Conservation (phyloP, 2,329 filamentous ascomycete species). For the Aspergillus texensis region DNA sequence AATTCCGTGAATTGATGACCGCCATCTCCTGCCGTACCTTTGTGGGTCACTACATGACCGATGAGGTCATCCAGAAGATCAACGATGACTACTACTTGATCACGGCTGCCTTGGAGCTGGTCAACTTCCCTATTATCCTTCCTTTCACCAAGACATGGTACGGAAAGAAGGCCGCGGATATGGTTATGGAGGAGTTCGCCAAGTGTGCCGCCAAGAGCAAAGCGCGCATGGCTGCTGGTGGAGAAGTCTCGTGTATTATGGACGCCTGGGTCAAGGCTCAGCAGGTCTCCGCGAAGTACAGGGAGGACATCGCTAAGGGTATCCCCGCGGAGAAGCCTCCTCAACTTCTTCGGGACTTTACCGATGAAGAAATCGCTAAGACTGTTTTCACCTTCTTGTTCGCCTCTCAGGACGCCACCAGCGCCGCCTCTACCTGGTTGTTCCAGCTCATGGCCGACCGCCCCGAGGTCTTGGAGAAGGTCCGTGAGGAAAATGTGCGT, state of each 20-base stretch:
- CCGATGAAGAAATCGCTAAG: slow-evolving; percentile 87
- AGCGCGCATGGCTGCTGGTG: slow-evolving; percentile 85
- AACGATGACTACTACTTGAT: slow-evolving; percentile 97
- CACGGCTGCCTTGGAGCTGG: slow-evolving; percentile 90
- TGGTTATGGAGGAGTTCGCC: slow-evolving; percentile 85
- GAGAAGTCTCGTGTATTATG: slow-evolving; percentile 87
- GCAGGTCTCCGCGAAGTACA: slow-evolving; percentile 81
- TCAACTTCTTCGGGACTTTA: slow-evolving; percentile 81
- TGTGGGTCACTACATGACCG: slow-evolving; percentile 90
- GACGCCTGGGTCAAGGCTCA: slow-evolving; percentile 91
- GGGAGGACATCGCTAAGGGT: slow-evolving; percentile 74
- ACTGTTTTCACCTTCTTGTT: slow-evolving; percentile 97
- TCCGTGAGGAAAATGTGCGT: slow-evolving; percentile 86
- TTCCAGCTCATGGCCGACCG: slow-evolving; percentile 94
- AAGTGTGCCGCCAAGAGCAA: slow-evolving; percentile 94
- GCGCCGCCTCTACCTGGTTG: slow-evolving; percentile 89
- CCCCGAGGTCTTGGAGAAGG: slow-evolving; percentile 85
- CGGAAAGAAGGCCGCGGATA: slow-evolving; percentile 91
- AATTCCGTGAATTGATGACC: slow-evolving; percentile 93
- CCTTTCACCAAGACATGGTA: slow-evolving; percentile 97
- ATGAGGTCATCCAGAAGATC: slow-evolving; percentile 89
- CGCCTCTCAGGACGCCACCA: slow-evolving; percentile 95
- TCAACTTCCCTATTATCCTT: slow-evolving; percentile 97
- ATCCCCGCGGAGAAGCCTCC: slow-evolving; percentile 76
- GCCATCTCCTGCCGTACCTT: slow-evolving; percentile 96